Conservation (phyloP, 2,329 filamentous ascomycete genomes). For the Penicillium sp. region DNA sequence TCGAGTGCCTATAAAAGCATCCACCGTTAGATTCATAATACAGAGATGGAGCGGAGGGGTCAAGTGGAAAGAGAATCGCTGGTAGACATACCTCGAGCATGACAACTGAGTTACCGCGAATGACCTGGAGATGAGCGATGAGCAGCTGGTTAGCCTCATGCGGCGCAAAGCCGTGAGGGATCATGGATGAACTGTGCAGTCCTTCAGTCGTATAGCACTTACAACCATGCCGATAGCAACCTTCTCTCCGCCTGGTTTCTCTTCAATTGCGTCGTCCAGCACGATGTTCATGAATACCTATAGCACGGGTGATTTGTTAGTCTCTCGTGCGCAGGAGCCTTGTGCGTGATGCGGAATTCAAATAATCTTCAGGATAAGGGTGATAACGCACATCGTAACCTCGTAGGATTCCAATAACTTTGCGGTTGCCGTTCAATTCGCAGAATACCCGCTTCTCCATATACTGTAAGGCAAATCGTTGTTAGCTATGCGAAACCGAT, state of each 20-base stretch:
- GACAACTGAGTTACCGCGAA: slow-evolving; percentile 96
- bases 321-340: background rate
- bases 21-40: background rate
- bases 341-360: background rate
- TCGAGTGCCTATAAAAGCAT: slow-evolving; percentile 41
- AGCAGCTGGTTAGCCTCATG: slow-evolving; percentile 15
- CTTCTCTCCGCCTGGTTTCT: slow-evolving; percentile 91
- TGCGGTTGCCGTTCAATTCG: slow-evolving; percentile 95
- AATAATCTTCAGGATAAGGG: background rate
- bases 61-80: background rate
- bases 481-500: slow-evolving; percentile 22
- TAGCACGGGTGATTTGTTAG: slow-evolving; percentile 3
- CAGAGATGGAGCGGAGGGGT: background rate
- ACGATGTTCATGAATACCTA: slow-evolving; percentile 99
- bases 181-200: background rate
- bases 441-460: slow-evolving; percentile 99
- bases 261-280: slow-evolving; percentile 93
- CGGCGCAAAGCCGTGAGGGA: background rate
- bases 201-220: slow-evolving; percentile 42
- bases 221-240: slow-evolving; percentile 90
- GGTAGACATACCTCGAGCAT: slow-evolving; percentile 76
- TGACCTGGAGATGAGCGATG: slow-evolving; percentile 65
- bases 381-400: slow-evolving; percentile 83
- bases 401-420: slow-evolving; percentile 90
- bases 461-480: slow-evolving; percentile 65